Evolutionary conservation across 768 basidiomycete species (phyloP), one percentile per base, ranked within the genome.

Genomic region (Mrakia blollopis): DNA sequence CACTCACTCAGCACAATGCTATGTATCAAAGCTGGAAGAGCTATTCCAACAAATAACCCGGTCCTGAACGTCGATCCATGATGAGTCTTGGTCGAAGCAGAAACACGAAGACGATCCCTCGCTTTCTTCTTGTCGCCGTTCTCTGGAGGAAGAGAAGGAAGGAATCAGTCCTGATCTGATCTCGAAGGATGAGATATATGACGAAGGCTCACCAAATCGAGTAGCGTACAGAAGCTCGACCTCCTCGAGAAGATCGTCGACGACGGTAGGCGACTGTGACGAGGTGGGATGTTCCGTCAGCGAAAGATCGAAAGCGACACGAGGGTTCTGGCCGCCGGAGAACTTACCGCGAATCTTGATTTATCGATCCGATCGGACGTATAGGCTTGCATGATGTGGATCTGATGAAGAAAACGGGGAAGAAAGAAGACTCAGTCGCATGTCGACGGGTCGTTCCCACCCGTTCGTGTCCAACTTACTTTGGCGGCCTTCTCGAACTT

Each of bases 401-500:
- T 88, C 89, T 91, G 61, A 67, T 61, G 14, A 32, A 61, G 18
- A 28, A 52, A 39, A 30, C 39, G 25, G 32, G n/a, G 14, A 47
- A 28, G 25, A 25, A 54, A 1, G 8, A 13, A 0, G 41, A n/a
- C n/a, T 41, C 14, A n/a, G 44, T 16, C 65, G 23, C 23, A 37
- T 30, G 1, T 1, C 30, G 5, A 30, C 65, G 32, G 11, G 3
- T 69, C 9, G 68, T 13, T 69, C 28, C 35, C 16, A 39, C 37
- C 23, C 25, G n/a, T 7, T 32, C 25, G 25, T n/a, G n/a, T 8
- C 37, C 21, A 35, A 30, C 70, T 57, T 23, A 91, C 90, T 83
- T 87, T 89, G 21, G 93, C 91, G 6, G 87, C 84, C 82, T 92
- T 94, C 81, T 91, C 91, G 79, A 92, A 94, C 82, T 93, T 94